Evolutionary conservation across 306 rosid species (phyloP), one percentile per base, ranked within the genome.

Genomic region (Calophaca sinica): DNA sequence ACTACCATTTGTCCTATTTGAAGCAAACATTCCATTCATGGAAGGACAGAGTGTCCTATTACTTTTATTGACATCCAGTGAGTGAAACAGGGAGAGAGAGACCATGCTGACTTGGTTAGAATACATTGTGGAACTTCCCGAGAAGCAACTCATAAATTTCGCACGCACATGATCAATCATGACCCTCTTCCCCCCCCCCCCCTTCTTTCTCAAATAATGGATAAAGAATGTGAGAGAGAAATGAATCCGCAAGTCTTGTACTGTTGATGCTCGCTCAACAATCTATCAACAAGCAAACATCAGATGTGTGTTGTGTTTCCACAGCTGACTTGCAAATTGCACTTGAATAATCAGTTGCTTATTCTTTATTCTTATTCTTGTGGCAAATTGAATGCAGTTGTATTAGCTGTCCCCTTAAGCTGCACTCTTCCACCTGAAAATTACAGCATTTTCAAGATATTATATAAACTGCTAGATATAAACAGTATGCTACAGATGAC

Each of bases 391-490:
- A 65, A 79, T 80, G 79, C 48, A 83, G 77, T 80, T 92, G 96
- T 28, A 92, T 86, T 42, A 86, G 74, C 32, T 87, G 98, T 29
- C 91, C 83, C 84, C 91, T 87, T 81, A 90, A 86, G 83, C 92
- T 88, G 82, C 88, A 85, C 79, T 92, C 98, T 53, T 92, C 91
- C 76, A 92, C 89, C 93, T 91, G 87, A 86, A 74, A 84, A 82
- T 48, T 32, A 64, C 46, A 70, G 15, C 73, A 46, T 20, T 51
- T 76, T 72, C 68, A 51, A 62, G 42, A 60, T 67, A 38, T 73
- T 14, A 63, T 54, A 62, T 42, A 51, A 53, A 44, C 68, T 60
- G 62, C 54, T 32, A 45, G 61, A 62, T 55, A 64, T 48, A 51
- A 55, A 41, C 54, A 42, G 6, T 11, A 5, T 15, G 2, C 7